Percentiles rank a stretch among this genome's conserved stretches.
Conservation (phyloP, 129 eudicot genomes). For the Arctium lappa region DNA sequence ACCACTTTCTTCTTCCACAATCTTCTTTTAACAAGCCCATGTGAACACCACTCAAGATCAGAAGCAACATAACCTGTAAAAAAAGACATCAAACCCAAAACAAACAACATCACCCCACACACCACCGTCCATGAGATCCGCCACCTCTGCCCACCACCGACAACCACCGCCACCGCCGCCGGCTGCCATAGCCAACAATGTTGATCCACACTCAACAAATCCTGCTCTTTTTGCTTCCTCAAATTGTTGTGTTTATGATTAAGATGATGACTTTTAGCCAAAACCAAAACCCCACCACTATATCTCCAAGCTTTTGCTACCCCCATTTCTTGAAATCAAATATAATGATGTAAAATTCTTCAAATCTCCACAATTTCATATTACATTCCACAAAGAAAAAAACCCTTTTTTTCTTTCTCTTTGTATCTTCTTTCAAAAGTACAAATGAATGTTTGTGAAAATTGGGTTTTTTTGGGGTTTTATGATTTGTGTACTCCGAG, state of each 20-base stretch:
- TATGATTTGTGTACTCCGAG: background rate
- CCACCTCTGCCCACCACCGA: slow-evolving; percentile 33
- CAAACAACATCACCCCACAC: slow-evolving; percentile 79
- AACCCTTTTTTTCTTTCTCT: background rate
- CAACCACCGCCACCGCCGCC: slow-evolving; percentile 21
- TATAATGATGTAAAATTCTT: background rate
- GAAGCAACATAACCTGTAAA: slow-evolving; percentile 76
- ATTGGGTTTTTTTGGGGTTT: background rate
- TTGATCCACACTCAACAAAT: slow-evolving; percentile 19
- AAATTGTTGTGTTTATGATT: slow-evolving; percentile 2
- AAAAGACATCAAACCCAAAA: slow-evolving; percentile 64
- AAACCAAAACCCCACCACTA: slow-evolving; percentile 35
- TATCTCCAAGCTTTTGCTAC: slow-evolving; percentile 52
- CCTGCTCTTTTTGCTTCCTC: slow-evolving; percentile 24
- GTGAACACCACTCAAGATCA: slow-evolving; percentile 80
- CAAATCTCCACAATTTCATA: slow-evolving; percentile 25
- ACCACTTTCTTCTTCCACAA: slow-evolving; percentile 50
- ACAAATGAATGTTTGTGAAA: background rate
- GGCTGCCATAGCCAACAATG: slow-evolving; percentile 48
- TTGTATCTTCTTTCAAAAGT: background rate
- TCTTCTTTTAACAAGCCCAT: slow-evolving; percentile 46
- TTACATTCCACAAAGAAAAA: slow-evolving; percentile 23
- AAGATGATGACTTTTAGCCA: slow-evolving; percentile 22
- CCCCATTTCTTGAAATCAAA: slow-evolving; percentile 20
- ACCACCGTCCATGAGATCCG: slow-evolving; percentile 72